Percentiles rank a stretch among this genome's conserved stretches.
These are phyloP conservation scores for Fusarium austroafricanum DNA, from an alignment of 2,329 filamentous ascomycete genomes.

Conservation along the genomic window DNA sequence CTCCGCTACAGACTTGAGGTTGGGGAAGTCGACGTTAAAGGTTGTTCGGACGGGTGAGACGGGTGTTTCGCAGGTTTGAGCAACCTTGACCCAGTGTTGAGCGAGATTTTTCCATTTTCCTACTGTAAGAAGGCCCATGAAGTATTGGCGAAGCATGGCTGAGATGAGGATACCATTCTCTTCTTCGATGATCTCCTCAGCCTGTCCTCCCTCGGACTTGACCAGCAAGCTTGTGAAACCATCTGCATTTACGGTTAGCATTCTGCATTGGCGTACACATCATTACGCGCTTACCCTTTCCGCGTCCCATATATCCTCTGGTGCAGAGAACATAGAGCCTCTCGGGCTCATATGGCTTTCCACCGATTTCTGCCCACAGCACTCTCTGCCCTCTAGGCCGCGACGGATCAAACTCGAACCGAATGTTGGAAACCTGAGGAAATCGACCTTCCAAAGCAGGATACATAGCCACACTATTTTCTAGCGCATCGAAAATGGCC, in stretches of 20 bases:
- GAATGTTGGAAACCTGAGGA: constrained; percentile 87
- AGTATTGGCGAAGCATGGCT: constrained; percentile 89
- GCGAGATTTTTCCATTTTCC: constrained; percentile 83
- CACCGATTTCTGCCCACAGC: constrained; percentile 69
- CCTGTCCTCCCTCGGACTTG: constrained; percentile 78
- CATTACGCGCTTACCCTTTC: constrained; percentile 65
- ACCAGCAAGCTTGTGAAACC: constrained; percentile 83
- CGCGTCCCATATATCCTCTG: constrained; percentile 87
- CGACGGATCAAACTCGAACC: constrained; percentile 76
- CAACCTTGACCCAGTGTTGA: constrained; percentile 75
- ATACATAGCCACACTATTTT: constrained; percentile 84
- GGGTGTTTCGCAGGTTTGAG: constrained; percentile 67
- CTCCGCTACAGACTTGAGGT: constrained; percentile 39
- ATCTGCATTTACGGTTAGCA: constrained; percentile 60
- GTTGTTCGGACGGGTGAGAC: constrained; percentile 51
- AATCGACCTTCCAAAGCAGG: constrained; percentile 87
- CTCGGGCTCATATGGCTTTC: constrained; percentile 69
- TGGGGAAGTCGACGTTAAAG: constrained; percentile 37
- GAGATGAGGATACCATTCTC: constrained; percentile 90
- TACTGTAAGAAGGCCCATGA: constrained; percentile 84
- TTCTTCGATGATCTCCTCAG: constrained; percentile 83
- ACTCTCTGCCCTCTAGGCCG: constrained; percentile 72
- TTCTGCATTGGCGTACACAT: too few relatives aligned
- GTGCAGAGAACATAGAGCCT: constrained; percentile 80
- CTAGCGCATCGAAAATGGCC: constrained; percentile 81